phyloP scores from a whole-genome alignment of 257 asterid genomes.

The Scutellaria galericulata region DNA sequence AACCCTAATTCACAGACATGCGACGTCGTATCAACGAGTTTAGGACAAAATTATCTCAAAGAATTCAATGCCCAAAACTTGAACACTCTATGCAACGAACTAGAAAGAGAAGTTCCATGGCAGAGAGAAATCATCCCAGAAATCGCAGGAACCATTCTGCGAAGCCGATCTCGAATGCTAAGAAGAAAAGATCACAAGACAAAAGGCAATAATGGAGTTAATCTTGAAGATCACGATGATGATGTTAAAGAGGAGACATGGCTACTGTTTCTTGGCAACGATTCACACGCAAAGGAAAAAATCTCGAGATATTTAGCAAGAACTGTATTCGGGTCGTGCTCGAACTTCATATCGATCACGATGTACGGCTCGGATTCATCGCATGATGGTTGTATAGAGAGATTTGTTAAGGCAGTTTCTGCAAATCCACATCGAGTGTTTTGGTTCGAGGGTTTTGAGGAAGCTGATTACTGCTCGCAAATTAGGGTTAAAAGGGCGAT shows the following conservation, averaged over 20 bases:
- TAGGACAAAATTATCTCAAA: conserved; percentile 46
- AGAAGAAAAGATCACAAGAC: conserved; percentile 40
- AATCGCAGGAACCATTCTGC: conserved; percentile 56
- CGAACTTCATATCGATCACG: conserved; percentile 39
- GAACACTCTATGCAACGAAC: conserved; percentile 57
- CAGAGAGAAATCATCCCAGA: conserved; percentile 60
- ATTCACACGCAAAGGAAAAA: conserved; percentile 58
- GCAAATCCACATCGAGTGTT: conserved; percentile 72
- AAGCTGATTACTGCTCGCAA: conserved; percentile 48
- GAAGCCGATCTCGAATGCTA: conserved; percentile 69
- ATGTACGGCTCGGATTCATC: conserved; percentile 26
- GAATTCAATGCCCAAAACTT: conserved; percentile 57
- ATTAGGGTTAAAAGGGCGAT: conserved; percentile 62
- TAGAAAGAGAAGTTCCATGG: conserved; percentile 65
- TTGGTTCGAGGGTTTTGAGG: conserved; percentile 65
- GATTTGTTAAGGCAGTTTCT: conserved; percentile 47
- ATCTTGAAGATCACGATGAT: background rate
- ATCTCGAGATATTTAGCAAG: conserved; percentile 60
- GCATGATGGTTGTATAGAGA: conserved; percentile 44
- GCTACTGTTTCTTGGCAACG: conserved; percentile 65
- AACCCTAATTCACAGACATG: conserved; percentile 42
- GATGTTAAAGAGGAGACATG: conserved; percentile 69
- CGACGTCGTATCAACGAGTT: conserved; percentile 53
- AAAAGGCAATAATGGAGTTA: no score
- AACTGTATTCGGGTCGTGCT: conserved; percentile 61